phyloP scores from a whole-genome alignment of 331 rosid species.

The Arachis monticola region DNA sequence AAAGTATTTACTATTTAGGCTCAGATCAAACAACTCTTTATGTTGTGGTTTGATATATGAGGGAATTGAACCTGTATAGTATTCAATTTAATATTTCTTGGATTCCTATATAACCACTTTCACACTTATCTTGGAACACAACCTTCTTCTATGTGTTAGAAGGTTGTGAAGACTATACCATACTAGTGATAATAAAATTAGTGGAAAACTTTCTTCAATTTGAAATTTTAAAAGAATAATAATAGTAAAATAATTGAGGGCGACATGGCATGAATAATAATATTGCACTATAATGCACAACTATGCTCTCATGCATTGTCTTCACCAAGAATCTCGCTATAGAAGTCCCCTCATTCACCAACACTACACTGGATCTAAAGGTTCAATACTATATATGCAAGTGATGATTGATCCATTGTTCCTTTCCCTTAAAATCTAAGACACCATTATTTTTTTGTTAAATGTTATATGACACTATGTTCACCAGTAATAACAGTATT shows the following conservation, averaged over 20 bases:
- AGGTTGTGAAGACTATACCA: neutral
- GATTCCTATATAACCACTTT: neutral
- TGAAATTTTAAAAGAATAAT: neutral
- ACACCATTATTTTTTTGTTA: neutral
- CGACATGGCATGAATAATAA: neutral
- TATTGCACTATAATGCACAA: neutral
- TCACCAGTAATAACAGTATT: neutral
- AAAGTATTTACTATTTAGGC: neutral
- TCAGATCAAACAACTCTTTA: neutral
- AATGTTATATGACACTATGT: neutral
- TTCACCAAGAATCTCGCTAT: slow-evolving; percentile 20
- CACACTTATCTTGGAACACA: neutral
- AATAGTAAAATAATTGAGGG: neutral
- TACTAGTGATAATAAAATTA: neutral
- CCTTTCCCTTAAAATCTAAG: neutral
- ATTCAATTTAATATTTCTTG: neutral
- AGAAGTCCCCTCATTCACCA: neutral
- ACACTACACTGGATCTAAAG: neutral
- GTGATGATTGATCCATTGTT: neutral
- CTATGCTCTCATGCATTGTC: slow-evolving; percentile 1
- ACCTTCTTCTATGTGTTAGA: neutral
- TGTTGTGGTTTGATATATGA: neutral
- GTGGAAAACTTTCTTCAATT: neutral
- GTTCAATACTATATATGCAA: neutral
- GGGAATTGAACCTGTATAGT: neutral